Evolutionary conservation across 345 rosid genomes (phyloP), one percentile per base, ranked within the genome.

Genomic region (Bretschneidera sinensis): DNA sequence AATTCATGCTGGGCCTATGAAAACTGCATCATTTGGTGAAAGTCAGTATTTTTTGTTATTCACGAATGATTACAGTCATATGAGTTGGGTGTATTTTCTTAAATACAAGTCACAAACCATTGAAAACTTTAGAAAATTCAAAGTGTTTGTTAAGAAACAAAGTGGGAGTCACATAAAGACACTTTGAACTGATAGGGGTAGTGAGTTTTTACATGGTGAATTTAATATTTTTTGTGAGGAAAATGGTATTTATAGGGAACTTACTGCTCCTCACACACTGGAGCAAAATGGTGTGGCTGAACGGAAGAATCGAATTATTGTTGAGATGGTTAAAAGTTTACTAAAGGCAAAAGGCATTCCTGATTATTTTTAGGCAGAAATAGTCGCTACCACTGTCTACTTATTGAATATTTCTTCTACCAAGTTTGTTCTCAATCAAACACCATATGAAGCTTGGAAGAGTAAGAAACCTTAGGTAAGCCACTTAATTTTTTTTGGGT

Each of bases 361-460:
- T 13, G 14, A 65, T 55, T 2, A 48, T 2, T 65, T 47, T 57
- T 65, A 48, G 69, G 69, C 43, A 45, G 56, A 65, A 49, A 34
- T 23, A 25, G 33, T 56, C 1, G 48, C 34, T 1, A 65, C 48
- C 0, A 2, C 55, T 17, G 62, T 65, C 0, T 56, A 56, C 3
- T 6, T 65, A 1, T 21, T 65, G 15, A 65, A 65, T 21, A 24
- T 28, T 6, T 47, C 69, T 9, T 21, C 57, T 48, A 56, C 56
- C 15, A 65, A 23, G 17, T 25, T 0, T 5, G 69, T 65, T 15
- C 20, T 24, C 4, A 45, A 45, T 43, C 50, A n/a, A 43, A 54
- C 53, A 4, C 45, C 45, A 24, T 64, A 17, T 45, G 54, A 64
- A 43, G 68, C 57, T 9, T 28, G 45, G 59, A 55, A 17, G 9